These are phyloP conservation scores for Fusarium penzigii DNA, from an alignment of 2,329 filamentous ascomycete species.

Conservation along the genomic window DNA sequence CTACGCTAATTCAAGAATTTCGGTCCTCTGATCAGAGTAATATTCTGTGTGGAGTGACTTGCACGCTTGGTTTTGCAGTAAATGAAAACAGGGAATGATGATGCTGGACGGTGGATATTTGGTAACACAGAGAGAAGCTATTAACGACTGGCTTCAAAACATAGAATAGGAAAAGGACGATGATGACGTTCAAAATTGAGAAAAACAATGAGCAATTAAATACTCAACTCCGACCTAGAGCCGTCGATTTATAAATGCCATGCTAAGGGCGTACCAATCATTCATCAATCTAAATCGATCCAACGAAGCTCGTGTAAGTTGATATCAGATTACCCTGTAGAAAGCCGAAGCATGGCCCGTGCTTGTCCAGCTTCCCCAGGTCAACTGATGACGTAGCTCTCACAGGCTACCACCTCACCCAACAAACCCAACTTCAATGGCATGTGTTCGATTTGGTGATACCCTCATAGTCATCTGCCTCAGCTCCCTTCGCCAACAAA, in stretches of 20 bases:
- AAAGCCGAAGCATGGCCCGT: not conserved
- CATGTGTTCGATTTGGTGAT: slow-evolving; percentile 13
- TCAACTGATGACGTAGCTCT: not conserved
- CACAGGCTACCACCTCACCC: not conserved
- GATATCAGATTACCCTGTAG: not conserved
- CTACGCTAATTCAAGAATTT: no score
- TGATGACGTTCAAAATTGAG: no score
- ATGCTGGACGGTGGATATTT: no score
- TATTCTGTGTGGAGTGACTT: not conserved
- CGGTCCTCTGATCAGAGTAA: no score
- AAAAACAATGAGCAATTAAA: no score
- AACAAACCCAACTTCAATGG: slow-evolving; percentile 1
- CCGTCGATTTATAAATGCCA: not conserved
- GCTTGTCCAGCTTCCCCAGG: not conserved
- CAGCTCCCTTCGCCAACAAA: not conserved
- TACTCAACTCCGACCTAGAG: no score
- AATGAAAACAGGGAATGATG: no score
- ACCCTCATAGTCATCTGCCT: slow-evolving; percentile 4
- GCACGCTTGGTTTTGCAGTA: not conserved
- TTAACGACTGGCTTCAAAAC: no score
- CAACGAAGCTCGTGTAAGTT: not conserved
- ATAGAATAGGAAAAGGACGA: no score
- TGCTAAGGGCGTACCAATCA: not conserved
- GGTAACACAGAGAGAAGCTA: no score
- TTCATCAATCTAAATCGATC: not conserved